phyloP scores from a whole-genome alignment of 495 filamentous ascomycete genomes.

The Hyaloscypha bicolor region DNA sequence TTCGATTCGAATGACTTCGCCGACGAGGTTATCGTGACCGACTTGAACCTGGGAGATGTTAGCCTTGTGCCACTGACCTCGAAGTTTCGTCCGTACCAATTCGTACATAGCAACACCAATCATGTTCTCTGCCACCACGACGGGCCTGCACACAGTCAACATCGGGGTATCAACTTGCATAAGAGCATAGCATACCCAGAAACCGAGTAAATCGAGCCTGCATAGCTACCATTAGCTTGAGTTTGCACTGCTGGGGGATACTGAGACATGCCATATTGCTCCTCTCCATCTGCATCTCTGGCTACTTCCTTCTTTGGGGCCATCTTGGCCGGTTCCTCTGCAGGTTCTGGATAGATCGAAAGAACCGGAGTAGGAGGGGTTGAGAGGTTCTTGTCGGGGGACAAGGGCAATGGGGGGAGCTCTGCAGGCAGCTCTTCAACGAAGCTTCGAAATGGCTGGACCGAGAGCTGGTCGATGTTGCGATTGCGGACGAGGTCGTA shows the following conservation, averaged over 20 bases:
- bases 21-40: slow-evolving; percentile 84
- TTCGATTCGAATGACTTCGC: slow-evolving; percentile 97
- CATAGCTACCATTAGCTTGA: slow-evolving; percentile 33
- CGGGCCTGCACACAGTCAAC: slow-evolving; percentile 63
- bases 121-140: slow-evolving; percentile 98
- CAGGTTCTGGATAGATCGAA: background rate
- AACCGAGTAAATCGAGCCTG: slow-evolving; percentile 77
- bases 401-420: slow-evolving; percentile 28
- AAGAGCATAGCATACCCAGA: slow-evolving; percentile 61
- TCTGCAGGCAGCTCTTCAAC: slow-evolving; percentile 14
- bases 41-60: slow-evolving; percentile 69
- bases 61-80: slow-evolving; percentile 2
- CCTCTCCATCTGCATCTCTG: slow-evolving; percentile 32
- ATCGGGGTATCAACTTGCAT: slow-evolving; percentile 21
- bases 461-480: slow-evolving; percentile 39
- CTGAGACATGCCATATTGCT: slow-evolving; percentile 33
- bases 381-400: slow-evolving; percentile 9
- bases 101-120: slow-evolving; percentile 99
- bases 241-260: background rate
- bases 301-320: slow-evolving; percentile 26
- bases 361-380: slow-evolving; percentile 14
- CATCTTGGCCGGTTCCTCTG: slow-evolving; percentile 22
- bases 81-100: slow-evolving; percentile 60
- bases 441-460: slow-evolving; percentile 14
- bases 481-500: slow-evolving; percentile 58